Evolutionary conservation across 208 protist genomes (phyloP), one percentile per base, ranked within the genome.

Genomic region (Crithidia fasciculata): DNA sequence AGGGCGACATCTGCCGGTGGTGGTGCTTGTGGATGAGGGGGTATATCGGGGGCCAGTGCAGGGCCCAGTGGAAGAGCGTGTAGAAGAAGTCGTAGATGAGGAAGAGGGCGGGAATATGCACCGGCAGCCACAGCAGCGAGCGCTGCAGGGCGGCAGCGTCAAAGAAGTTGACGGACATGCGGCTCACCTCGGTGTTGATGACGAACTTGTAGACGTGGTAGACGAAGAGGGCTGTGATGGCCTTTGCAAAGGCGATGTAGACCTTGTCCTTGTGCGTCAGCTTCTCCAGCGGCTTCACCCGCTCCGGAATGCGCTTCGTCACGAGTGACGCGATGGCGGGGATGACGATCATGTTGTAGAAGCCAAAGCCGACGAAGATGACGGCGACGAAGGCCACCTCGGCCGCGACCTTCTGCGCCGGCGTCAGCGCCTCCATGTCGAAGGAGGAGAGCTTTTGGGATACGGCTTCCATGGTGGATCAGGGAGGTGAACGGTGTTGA

Each of bases 1-100:
- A 96, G 12, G 93, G 95, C 5, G 90, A 90, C 62, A 88, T 68
- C 74, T 98, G 95, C 8, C 92, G 87, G 66, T 98, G 93, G 74
- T 97, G 95, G 68, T 97, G 92, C 81, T 98, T 98, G 78, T 98
- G 93, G 45, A 96, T 88, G 60, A 83, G 78, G 18, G 82, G 81
- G 76, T 98, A 97, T 55, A 98, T 78, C 6, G 66, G 76, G n/a
- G 85, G 87, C 81, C 83, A 84, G 83, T 98, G 93, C 36, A 98
- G 83, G 8, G 84, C 76, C 77, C 92, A 90, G 83, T 98, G 95
- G 40, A 94, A 95, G 2, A 91, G 74, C 12, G 81, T 88, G 85
- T 98, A 98, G 78, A 97, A 95, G 58, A 97, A 92, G 73, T 98
- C 95, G 73, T 98, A 98, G 15, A 95, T 64, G 10, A 97, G 62